Base-by-base conservation (phyloP, 257 asterid species). In the Anisodus acutangulus region DNA sequence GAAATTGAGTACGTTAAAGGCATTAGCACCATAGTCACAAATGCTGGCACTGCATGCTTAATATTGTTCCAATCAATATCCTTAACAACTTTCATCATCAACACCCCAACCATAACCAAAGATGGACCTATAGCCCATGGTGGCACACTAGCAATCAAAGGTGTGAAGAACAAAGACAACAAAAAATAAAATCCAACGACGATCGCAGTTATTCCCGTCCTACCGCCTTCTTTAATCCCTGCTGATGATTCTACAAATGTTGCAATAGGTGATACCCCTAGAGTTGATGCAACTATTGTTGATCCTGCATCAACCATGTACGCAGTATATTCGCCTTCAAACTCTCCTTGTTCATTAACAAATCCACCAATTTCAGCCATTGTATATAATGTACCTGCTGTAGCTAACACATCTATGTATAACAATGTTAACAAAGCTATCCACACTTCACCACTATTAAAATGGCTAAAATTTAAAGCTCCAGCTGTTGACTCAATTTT, bases 71-170 rank as follows among this genome's bases (percentile, higher is more conserved):
- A 94, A 55, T 94, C 95, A 7, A 94, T 91, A 35, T 92, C 95
- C 45, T 88, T 93, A 39, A 94, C 92, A 64, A 92, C 97, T 59
- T 86, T 92, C 95, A 94, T 90, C 95, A 92, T 93, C 91, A 93
- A 66, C 39, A 94, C 98, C 45, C 98, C 98, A 41, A 94, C 97
- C 88, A 94, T 89, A 80, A 94, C 94, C 8, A 94, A 91, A 8
- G 98, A 94, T 16, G 97, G 97, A 31, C 98, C 98, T 43, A 93
- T 84, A 16, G 97, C 97, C 97, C 97, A 94, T 26, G 97, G 94
- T 39, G 98, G 98, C 58, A 94, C 97, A 57, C 92, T 92, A 0
- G 91, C 88, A 3, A 94, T 72, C 84, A 94, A 12, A 4, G 98
- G 97, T 3, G 94, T 89, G 67, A 94, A 91, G 57, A 92, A 88